phyloP scores from a whole-genome alignment of 306 rosid species.

The Alnus glutinosa region DNA sequence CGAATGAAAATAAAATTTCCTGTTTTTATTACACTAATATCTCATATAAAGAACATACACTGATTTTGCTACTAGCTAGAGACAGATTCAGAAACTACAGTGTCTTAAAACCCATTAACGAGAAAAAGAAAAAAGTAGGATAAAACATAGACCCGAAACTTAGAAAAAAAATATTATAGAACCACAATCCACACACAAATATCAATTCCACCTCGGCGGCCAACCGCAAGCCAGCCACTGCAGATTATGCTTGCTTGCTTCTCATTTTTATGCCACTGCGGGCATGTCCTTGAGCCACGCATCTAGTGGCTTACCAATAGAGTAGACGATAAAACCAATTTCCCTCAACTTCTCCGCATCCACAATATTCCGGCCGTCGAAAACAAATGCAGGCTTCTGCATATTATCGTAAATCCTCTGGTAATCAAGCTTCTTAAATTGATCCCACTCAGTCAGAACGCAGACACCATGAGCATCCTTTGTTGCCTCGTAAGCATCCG shows the following conservation, averaged over 20 bases:
- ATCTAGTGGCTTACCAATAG: constrained; percentile 83
- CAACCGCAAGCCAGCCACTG: constrained; percentile 1
- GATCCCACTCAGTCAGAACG: constrained; percentile 81
- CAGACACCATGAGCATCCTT: constrained; percentile 79
- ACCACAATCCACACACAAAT: background rate
- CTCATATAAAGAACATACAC: constrained; percentile 43
- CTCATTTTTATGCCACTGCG: constrained; percentile 58
- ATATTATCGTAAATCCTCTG: constrained; percentile 59
- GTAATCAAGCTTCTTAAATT: constrained; percentile 73
- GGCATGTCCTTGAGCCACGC: constrained; percentile 95
- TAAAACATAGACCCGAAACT: constrained; percentile 29
- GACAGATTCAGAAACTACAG: background rate
- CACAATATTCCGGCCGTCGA: constrained; percentile 70
- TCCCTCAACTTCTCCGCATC: constrained; percentile 66
- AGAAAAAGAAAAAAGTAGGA: constrained; percentile 20
- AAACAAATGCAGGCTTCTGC: constrained; percentile 88
- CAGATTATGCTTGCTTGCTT: constrained; percentile 7
- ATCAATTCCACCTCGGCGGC: too few relatives aligned
- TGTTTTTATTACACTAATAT: constrained; percentile 43
- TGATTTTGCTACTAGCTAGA: constrained; percentile 34
- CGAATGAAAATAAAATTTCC: constrained; percentile 34
- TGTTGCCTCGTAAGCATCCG: constrained; percentile 72
- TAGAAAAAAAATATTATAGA: constrained; percentile 12
- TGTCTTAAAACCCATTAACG: constrained; percentile 30
- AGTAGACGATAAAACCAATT: constrained; percentile 79